Base-by-base conservation (phyloP, 2,329 filamentous ascomycete genomes). In the Stagonosporopsis cucurbitacearum region DNA sequence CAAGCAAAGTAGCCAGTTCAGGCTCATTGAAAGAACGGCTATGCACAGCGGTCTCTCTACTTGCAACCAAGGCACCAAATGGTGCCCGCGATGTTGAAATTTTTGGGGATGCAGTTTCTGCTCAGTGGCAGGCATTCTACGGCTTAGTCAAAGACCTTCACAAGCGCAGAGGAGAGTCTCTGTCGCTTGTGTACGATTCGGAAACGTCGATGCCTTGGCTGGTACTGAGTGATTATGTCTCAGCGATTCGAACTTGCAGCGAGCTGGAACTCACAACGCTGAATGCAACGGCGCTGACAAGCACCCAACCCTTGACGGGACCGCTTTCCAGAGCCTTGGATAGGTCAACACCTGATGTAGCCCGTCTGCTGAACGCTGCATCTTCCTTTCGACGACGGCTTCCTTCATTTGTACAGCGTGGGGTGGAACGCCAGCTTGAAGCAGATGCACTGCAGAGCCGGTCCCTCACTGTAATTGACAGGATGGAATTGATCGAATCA, bases 41-140 rank as follows among this genome's bases (percentile, higher is more conserved):
- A 50, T 90, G 88, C 70, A 82, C 85, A 5, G 86, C 89, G 0
- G 82, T 96, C 32, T 86, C 87, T 15, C 84, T 86, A 6, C 89
- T 89, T 11, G 86, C 90, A 13, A 82, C 84, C 0, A 78, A 93
- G 32, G 83, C 85, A 40, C 86, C 86, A 50, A 81, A 79, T 26
- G 82, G 86, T 13, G 86, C 86, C 13, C 84, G 91, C 75, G 89
- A 96, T 67, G 91, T 91, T 64, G 86, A 89, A 22, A 83, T 88
- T 54, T 95, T 93, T 71, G 84, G 89, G 53, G 79, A 82, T 30
- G 87, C 91, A 28, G 87, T 89, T 49, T 89, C 95, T 69, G 83
- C 85, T 11, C 92, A 96, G 73, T 99, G 95, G 95, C 87, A 90
- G 60, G 86, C 90, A 46, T 96, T 96, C 75, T 96, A 92, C 78